Conservation (phyloP, 352 stramenopile species). For the Phytophthora litchii region DNA sequence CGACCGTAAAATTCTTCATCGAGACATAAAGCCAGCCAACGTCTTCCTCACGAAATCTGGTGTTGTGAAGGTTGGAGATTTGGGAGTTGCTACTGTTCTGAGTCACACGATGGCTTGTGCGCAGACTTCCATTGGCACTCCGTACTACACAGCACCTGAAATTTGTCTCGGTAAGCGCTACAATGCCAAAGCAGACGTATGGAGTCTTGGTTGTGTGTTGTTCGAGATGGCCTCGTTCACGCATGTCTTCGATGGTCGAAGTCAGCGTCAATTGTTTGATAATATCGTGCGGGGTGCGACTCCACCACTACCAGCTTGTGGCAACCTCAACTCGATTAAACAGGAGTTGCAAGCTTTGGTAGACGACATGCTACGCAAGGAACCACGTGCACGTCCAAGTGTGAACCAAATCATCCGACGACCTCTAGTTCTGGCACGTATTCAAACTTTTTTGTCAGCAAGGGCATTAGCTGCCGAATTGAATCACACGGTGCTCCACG, state of each 20-base stretch:
- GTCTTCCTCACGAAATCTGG: constrained; percentile 76
- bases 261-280: constrained; percentile 77
- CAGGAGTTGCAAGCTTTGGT: constrained; percentile 44
- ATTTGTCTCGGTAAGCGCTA: constrained; percentile 93
- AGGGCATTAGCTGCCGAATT: constrained; percentile 59
- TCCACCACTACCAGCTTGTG: constrained; percentile 20
- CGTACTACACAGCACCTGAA: constrained; percentile 95
- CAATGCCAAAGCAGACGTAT: constrained; percentile 94
- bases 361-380: constrained; percentile 64
- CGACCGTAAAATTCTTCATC: constrained; percentile 86
- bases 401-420: constrained; percentile 65
- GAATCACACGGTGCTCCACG: constrained; percentile 75
- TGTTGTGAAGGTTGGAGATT: constrained; percentile 80
- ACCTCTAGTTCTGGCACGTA: constrained; percentile 64
- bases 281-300: constrained; percentile 57
- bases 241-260: constrained; percentile 90
- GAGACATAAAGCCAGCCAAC: constrained; percentile 89
- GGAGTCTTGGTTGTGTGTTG: constrained; percentile 93
- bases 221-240: constrained; percentile 92
- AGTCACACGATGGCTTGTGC: constrained; percentile 76
- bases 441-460: constrained; percentile 68
- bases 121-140: constrained; percentile 76
- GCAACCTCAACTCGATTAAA: constrained; percentile 17
- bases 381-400: constrained; percentile 63
- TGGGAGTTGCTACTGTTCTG: constrained; percentile 79